Evolutionary conservation across 208 protist species (phyloP).

Genomic region (Leishmania martiniquensis): DNA sequence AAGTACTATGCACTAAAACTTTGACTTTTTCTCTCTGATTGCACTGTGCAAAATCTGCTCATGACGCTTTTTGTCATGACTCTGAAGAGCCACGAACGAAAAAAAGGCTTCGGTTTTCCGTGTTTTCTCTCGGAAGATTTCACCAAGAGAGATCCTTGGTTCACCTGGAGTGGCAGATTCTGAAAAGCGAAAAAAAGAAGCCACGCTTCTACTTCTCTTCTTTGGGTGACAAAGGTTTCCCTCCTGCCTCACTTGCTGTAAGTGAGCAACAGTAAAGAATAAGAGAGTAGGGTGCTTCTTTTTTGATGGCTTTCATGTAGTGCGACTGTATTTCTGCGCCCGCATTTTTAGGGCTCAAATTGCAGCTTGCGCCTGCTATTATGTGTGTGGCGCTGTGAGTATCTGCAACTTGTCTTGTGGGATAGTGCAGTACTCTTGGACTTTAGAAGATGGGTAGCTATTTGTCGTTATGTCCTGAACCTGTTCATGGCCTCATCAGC

Average conservation of each 20-base stretch:
- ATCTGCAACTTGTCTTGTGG: neutral
- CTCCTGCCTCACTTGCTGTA: neutral
- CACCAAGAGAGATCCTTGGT: too few relatives aligned
- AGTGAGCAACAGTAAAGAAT: too few relatives aligned
- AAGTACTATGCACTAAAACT: neutral
- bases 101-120: too few relatives aligned
- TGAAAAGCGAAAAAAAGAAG: too few relatives aligned
- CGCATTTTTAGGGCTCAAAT: neutral
- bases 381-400: neutral
- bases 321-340: neutral
- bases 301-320: too few relatives aligned
- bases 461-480: slow-evolving; percentile 33
- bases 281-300: too few relatives aligned
- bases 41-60: neutral
- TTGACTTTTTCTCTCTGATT: neutral
- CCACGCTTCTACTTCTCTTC: neutral
- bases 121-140: too few relatives aligned
- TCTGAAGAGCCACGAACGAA: neutral
- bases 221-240: neutral
- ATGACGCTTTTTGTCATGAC: neutral
- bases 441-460: slow-evolving; percentile 29
- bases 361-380: too few relatives aligned
- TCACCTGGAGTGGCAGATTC: too few relatives aligned
- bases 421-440: neutral
- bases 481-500: slow-evolving; percentile 22